Percentiles rank a stretch among this genome's conserved stretches.
These are phyloP conservation scores for Rachicladosporium sp. DNA, from an alignment of 2,329 filamentous ascomycete genomes.

Conservation along the genomic window DNA sequence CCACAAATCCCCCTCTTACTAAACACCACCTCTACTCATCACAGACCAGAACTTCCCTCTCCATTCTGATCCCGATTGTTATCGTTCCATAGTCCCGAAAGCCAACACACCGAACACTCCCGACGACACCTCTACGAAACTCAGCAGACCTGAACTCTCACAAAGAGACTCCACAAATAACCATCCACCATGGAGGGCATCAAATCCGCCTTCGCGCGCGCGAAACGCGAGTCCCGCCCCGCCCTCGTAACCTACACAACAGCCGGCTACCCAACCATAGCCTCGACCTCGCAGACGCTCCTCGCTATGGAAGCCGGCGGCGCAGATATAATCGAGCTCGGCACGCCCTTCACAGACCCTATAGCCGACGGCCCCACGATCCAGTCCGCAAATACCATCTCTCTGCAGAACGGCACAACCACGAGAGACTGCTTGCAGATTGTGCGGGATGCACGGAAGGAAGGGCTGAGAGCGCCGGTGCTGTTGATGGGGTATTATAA, in stretches of 20 bases:
- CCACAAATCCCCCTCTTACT: no score
- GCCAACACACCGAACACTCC: no score
- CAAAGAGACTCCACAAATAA: no score
- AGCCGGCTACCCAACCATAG: slow-evolving; percentile 75
- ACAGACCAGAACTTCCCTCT: no score
- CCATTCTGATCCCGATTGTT: no score
- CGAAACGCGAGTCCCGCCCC: slow-evolving; percentile 42
- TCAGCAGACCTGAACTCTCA: no score
- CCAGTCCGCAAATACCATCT: slow-evolving; percentile 83
- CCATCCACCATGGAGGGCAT: slow-evolving; percentile 26
- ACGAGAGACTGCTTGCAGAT: slow-evolving; percentile 69
- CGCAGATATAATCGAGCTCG: slow-evolving; percentile 89
- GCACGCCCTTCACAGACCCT: slow-evolving; percentile 92
- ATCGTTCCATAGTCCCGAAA: no score
- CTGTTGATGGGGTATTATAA: slow-evolving; percentile 99
- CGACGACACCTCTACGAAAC: no score
- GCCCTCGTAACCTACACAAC: slow-evolving; percentile 95
- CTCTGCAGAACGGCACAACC: slow-evolving; percentile 78
- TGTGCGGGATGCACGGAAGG: slow-evolving; percentile 65
- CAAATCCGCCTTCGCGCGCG: slow-evolving; percentile 38
- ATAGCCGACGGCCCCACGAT: slow-evolving; percentile 97
- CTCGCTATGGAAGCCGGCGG: slow-evolving; percentile 87
- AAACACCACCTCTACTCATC: no score
- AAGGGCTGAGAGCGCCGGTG: slow-evolving; percentile 69
- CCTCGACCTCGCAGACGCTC: slow-evolving; percentile 71